Base-by-base conservation (phyloP, 257 asterid genomes). In the Solanum tarijense region DNA sequence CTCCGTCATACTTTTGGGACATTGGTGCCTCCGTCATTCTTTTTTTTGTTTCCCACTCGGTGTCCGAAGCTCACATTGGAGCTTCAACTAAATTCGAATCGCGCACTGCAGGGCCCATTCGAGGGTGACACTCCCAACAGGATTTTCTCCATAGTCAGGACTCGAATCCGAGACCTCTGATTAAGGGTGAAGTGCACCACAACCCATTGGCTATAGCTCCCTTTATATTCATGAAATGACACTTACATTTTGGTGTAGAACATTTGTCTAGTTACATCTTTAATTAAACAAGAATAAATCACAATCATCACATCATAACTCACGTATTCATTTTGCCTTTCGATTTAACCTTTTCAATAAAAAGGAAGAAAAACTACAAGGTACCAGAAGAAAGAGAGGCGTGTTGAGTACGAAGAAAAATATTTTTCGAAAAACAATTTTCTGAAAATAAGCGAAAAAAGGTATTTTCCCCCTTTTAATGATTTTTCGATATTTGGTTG, bases 41-140 rank as follows among this genome's bases (percentile, higher is more conserved):
- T 43, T 43, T 43, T 43, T 43, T 41, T 11, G 5, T 43, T 43
- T 43, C 0, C 6, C 18, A 43, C 18, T 43, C 3, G 55, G 55
- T 43, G 6, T 43, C 6, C 0, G 6, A 0, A 43, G 2, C 0
- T 0, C 2, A 12, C 2, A 43, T 43, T 43, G 18, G 6, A 43
- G 18, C 16, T 43, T 43, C 6, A 43, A 43, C 6, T 43, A 43
- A 43, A 43, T 43, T 0, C 5, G 6, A 43, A 43, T 43, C 6
- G 52, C 6, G 52, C 2, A 43, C 5, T 43, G 52, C 0, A 43
- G 52, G 52, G 6, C 18, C 18, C 52, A 43, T 43, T 43, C 0
- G 16, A 16, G 48, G 16, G 5, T 43, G 52, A 0, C 5, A 4
- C 52, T 43, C 52, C 6, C 52, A 43, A 4, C 2, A 43, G 0